These are phyloP conservation scores for Lophium mytilinum DNA, from an alignment of 495 filamentous ascomycete genomes.

Conservation along the genomic window DNA sequence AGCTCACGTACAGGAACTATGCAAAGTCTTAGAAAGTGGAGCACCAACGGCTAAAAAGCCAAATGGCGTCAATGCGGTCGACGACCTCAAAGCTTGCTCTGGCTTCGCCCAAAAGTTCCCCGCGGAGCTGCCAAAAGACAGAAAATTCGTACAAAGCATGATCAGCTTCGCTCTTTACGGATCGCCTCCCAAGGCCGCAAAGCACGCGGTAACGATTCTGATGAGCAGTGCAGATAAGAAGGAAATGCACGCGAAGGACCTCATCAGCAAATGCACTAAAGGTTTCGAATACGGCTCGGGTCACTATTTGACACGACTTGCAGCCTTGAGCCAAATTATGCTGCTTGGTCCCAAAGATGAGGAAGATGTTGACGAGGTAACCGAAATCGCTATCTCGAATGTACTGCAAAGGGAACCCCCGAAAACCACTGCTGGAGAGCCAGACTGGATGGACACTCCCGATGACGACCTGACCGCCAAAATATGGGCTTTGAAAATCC, in stretches of 20 bases:
- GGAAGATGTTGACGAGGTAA: slow-evolving; percentile 66
- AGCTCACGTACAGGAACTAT: slow-evolving; percentile 86
- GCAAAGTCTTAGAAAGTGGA: slow-evolving; percentile 70
- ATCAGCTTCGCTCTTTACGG: slow-evolving; percentile 74
- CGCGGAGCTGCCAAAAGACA: slow-evolving; percentile 73
- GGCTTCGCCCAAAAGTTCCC: slow-evolving; percentile 81
- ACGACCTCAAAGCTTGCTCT: slow-evolving; percentile 87
- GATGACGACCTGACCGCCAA: slow-evolving; percentile 82
- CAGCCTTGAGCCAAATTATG: slow-evolving; percentile 73
- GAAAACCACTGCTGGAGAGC: slow-evolving; percentile 40
- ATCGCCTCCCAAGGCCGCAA: slow-evolving; percentile 71
- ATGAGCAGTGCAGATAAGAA: slow-evolving; percentile 73
- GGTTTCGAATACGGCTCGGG: slow-evolving; percentile 68
- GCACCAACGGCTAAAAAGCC: slow-evolving; percentile 59
- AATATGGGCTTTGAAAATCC: slow-evolving; percentile 75
- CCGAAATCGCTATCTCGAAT: slow-evolving; percentile 68
- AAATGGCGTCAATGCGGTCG: slow-evolving; percentile 62
- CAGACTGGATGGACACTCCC: slow-evolving; percentile 59
- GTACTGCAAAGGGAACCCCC: slow-evolving; percentile 64
- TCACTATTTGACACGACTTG: slow-evolving; percentile 76
- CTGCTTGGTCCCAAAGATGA: slow-evolving; percentile 62
- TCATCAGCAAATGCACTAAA: slow-evolving; percentile 64
- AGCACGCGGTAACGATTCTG: slow-evolving; percentile 86
- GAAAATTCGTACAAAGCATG: slow-evolving; percentile 75
- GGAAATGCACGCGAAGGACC: slow-evolving; percentile 78